These are phyloP conservation scores for Pyrenophora teres DNA, from an alignment of 2,329 filamentous ascomycete genomes.

Conservation along the genomic window DNA sequence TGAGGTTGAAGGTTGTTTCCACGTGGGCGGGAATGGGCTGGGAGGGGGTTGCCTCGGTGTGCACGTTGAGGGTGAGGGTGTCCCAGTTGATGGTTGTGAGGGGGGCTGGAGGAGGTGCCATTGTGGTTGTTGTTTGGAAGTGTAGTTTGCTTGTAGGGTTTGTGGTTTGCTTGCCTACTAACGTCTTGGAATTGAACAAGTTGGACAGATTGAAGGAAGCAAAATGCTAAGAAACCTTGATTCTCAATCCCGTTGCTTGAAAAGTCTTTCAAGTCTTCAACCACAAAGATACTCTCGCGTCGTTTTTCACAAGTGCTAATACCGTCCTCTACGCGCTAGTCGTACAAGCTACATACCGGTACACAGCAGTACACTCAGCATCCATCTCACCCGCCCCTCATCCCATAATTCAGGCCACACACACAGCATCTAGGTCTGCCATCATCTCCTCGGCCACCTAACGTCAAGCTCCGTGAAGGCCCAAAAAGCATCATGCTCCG, in stretches of 20 bases:
- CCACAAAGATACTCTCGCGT: neutral
- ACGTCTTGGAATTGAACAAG: too few species aligned
- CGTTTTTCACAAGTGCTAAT: neutral
- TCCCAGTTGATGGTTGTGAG: neutral
- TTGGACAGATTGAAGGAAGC: too few species aligned
- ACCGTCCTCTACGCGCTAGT: neutral
- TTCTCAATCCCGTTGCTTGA: too few species aligned
- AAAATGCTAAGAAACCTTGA: too few species aligned
- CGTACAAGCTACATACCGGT: neutral
- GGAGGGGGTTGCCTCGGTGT: neutral
- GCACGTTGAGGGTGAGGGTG: neutral
- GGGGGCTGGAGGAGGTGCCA: neutral
- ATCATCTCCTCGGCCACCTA: neutral
- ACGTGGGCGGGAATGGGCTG: constrained; percentile 27
- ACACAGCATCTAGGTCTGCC: neutral
- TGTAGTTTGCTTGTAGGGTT: too few species aligned
- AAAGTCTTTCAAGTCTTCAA: neutral
- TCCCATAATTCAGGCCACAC: neutral
- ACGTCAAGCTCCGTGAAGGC: too few species aligned
- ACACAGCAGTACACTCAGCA: neutral
- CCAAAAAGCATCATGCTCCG: too few species aligned
- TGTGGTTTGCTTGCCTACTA: too few species aligned
- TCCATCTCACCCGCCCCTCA: neutral
- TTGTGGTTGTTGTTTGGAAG: neutral
- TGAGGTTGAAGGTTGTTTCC: constrained; percentile 15